Base-by-base conservation (phyloP, 331 rosid species). In the Ulmus americana region DNA sequence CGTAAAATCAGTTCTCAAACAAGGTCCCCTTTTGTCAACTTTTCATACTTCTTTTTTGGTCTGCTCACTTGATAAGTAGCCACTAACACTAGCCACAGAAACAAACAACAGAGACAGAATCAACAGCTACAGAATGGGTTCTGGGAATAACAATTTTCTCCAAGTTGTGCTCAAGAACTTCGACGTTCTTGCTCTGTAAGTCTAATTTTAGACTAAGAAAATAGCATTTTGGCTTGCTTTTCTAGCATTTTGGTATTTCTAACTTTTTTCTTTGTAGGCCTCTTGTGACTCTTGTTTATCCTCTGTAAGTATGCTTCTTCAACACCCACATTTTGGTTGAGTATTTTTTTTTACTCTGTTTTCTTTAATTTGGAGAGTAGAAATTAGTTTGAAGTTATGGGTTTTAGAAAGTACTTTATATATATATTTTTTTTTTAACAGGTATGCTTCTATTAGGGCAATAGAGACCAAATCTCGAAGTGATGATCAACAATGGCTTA, bases 401-500 rank as follows among this genome's bases (percentile, higher is more conserved):
- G 47, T 50, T 5, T 50, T 15, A 7, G 42, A 41, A 14, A 28
- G 38, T 20, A 3, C 0, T 20, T 9, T 42, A 28, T 13, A 6
- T 57, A n/a, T n/a, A n/a, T 50, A 1, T 62, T 40, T 50, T 10
- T n/a, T 47, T 74, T 48, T 38, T 50, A 65, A 16, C 39, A 91
- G 95, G 66, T 79, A 88, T 70, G 95, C 98, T 69, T 92, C 96
- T 4, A 79, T 92, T 52, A 83, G 54, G 74, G 98, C 98, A 40
- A 92, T 92, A 69, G 98, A 92, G 83, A 92, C 85, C 35, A 82
- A 68, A 74, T 88, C 96, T 50, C 83, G 63, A 8, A 67, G 72
- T 7, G 96, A 92, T 72, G 96, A 92, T 51, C 90, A 88, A 39
- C 96, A 92, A 76, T 92, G 97, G 97, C 96, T 92, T 2, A 92